A percentile compares a stretch with the other conserved stretches of the same genome.
These are phyloP conservation scores for Tuber borchii DNA, from an alignment of 495 filamentous ascomycete genomes.

Conservation along the genomic window DNA sequence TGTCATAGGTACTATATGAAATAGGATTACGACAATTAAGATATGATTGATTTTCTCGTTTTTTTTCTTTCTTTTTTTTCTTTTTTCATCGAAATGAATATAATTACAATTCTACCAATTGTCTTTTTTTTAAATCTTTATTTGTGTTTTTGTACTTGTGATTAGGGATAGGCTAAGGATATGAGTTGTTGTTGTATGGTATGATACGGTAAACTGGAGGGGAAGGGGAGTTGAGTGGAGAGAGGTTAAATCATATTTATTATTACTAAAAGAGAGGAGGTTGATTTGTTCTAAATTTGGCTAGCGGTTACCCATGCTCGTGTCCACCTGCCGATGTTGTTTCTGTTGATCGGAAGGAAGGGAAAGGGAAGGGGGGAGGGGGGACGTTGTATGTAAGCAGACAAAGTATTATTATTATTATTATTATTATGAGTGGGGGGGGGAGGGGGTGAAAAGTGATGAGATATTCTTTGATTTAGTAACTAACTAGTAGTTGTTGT, in stretches of 20 bases:
- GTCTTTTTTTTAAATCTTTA: not conserved
- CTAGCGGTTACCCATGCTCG: not conserved
- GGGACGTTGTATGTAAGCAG: not conserved
- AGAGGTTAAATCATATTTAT: no score
- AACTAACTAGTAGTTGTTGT: no score
- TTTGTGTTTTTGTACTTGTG: not conserved
- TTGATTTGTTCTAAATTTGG: constrained; percentile 5
- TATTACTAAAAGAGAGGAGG: no score
- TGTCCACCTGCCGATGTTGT: not conserved
- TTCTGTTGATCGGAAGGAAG: not conserved
- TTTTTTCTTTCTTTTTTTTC: not conserved
- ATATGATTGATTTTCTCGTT: not conserved
- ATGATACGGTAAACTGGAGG: not conserved
- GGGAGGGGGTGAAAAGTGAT: no score
- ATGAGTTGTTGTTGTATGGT: not conserved
- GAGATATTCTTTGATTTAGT: no score
- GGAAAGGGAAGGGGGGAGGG: not conserved
- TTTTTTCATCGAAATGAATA: not conserved
- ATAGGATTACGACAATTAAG: not conserved
- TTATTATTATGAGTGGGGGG: no score
- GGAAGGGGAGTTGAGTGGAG: not conserved
- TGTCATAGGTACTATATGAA: no score
- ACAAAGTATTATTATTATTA: not conserved
- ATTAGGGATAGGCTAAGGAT: not conserved
- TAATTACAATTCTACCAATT: not conserved